Evolutionary conservation across 169 alveolate species (phyloP), one percentile per base, ranked within the genome.

Genomic region (Hepatocystis sp.): DNA sequence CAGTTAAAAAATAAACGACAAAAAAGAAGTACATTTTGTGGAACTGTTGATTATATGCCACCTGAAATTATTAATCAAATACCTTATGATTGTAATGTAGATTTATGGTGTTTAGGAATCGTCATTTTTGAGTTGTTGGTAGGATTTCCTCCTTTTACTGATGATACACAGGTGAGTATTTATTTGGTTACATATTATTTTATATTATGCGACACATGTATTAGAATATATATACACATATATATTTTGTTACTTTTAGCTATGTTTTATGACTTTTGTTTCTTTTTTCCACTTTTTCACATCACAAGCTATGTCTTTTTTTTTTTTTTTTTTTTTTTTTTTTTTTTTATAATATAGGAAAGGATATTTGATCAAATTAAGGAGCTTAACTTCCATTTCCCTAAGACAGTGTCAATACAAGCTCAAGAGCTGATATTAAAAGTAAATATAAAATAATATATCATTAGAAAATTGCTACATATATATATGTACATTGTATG

Each of bases 61-160:
- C 99, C 99, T 15, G 99, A 97, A 66, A 96, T 97, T 86, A 92
- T 96, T 2, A 84, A 91, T 21, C 92, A 93, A 40, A 90, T 93
- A 42, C 93, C 93, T 4, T 96, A 97, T 89, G 97, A 94, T 76
- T 90, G 94, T 27, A 91, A 91, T 27, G 97, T 95, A 1, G 99
- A 97, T 84, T 66, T 95, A 34, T 97, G 99, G 99, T 93, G 98
- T 44, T 40, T 97, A 23, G 99, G 99, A 21, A 96, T 97, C 13
- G 94, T 95, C 34, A 91, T 96, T 46, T 97, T 93, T 91, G 99
- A 97, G 86, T 93, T 97, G 47, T 89, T 94, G 49, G 93, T 90
- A 30, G 99, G 99, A 1, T 86, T 78, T 2, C 97, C 99, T 8
- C 99, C 99, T 15, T 97, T 97, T 39, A 85, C 93, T 0, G 90